Evolutionary conservation across 208 protist species (phyloP).

Genomic region (Herpetomonas muscarum): DNA sequence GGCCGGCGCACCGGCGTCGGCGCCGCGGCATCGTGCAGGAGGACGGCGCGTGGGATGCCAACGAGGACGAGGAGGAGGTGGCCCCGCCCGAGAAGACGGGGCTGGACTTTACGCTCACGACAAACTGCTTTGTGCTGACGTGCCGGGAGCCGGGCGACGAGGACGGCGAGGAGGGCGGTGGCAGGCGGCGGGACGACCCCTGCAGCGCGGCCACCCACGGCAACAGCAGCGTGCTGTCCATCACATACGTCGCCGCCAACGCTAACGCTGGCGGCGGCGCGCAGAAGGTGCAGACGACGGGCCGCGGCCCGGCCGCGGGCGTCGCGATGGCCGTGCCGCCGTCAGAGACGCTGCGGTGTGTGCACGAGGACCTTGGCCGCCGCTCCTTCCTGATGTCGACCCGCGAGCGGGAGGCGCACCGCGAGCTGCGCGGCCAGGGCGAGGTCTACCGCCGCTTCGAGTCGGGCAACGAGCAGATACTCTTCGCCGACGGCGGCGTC

Average conservation of each 20-base stretch:
- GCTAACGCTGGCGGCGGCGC: no score
- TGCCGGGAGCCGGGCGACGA: constrained; percentile 2
- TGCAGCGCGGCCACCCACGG: not conserved
- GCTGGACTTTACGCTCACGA: constrained; percentile 9
- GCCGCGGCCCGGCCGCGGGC: no score
- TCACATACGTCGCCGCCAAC: not conserved
- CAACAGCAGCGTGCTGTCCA: not conserved
- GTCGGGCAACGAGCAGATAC: constrained; percentile 52
- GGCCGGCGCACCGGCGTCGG: constrained; percentile 7
- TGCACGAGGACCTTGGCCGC: constrained; percentile 27
- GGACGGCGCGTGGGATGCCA: not conserved
- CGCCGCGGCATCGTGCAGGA: not conserved
- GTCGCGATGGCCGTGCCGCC: constrained; percentile 6
- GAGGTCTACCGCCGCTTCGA: constrained; percentile 60
- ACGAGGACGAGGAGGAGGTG: not conserved
- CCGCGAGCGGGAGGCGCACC: constrained; percentile 52
- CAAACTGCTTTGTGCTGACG: constrained; percentile 13
- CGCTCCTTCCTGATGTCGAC: constrained; percentile 21
- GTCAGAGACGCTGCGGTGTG: constrained; percentile 27
- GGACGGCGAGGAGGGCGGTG: not conserved
- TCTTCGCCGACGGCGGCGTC: constrained; percentile 66
- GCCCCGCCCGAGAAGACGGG: not conserved
- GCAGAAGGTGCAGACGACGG: no score
- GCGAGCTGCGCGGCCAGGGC: constrained; percentile 45
- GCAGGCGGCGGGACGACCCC: not conserved